phyloP scores from a whole-genome alignment of 352 stramenopile species.

The Blastocystis hominis region DNA sequence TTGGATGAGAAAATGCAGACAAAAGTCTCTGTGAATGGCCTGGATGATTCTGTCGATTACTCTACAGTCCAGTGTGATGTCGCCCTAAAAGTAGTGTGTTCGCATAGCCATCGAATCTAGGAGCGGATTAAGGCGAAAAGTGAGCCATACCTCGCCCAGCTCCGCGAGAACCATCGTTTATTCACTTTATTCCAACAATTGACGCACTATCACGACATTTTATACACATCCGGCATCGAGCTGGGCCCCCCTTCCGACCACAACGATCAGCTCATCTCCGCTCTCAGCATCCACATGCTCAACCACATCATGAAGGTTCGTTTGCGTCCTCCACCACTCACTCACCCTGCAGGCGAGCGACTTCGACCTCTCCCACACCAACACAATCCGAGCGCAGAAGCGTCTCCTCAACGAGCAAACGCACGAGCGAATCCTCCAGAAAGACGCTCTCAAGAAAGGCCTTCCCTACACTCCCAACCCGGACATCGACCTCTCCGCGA shows the following conservation, averaged over 20 bases:
- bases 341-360: background rate
- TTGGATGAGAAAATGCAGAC: slow-evolving; percentile 1
- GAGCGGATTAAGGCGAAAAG: background rate
- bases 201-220: slow-evolving; percentile 34
- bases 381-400: background rate
- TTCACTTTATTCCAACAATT: background rate
- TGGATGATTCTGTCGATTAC: background rate
- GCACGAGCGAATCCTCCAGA: slow-evolving; percentile 32
- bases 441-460: background rate
- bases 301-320: slow-evolving; percentile 47
- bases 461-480: background rate
- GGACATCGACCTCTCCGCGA: slow-evolving; percentile 1
- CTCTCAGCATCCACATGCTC: slow-evolving; percentile 35
- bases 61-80: background rate
- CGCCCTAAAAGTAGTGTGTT: background rate
- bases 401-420: slow-evolving; percentile 51
- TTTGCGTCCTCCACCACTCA: background rate
- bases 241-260: background rate
- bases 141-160: background rate
- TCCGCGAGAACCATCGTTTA: background rate
- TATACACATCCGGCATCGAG: slow-evolving; percentile 20
- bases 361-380: slow-evolving; percentile 8
- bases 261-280: background rate
- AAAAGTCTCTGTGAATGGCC: slow-evolving; percentile 15
- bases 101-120: background rate